Base-by-base conservation (phyloP, 2,329 filamentous ascomycete species). In the Akanthomyces muscarius region DNA sequence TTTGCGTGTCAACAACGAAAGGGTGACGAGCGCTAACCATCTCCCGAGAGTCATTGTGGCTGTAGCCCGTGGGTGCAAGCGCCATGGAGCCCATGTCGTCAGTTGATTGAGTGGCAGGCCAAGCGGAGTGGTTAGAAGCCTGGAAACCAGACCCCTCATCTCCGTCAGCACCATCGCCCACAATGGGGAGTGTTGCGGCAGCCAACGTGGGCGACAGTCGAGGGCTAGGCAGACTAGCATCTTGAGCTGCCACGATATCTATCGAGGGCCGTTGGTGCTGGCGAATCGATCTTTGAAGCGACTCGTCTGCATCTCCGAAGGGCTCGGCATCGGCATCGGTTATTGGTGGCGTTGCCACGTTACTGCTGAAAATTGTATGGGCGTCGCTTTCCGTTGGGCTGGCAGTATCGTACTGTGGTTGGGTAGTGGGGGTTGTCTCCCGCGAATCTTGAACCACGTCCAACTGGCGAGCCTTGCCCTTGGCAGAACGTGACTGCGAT, bases 191-290 rank as follows among this genome's bases (percentile, higher is more conserved):
- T 68, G 85, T 82, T 30, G 82, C 81, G 50, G 94, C 90, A 69
- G 91, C 91, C 64, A 96, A 85, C 6, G 94, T 96, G 4, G 95
- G 95, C 30, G 95, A 99, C 63, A 99, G 78, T 71, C 95, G 93
- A 41, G 95, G 95, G 74, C 95, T 99, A 59, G 95, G 95, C 65
- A 99, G 81, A 76, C 92, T 97, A 67, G 91, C 92, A 79, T 97
- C 94, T 73, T 95, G 90, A 45, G 89, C 87, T 63, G 87, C 86
- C 61, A 89, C 83, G 53, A 87, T 89, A 70, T 92, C 88, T 56
- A 93, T 81, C 54, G 77, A 78, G 28, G 84, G 80, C 36, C 82
- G 78, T 65, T 78, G 82, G 59, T 80, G 76, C 67, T 78, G 78
- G 42, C 80, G 76, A 63, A 80, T 72, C 25, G 76, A 77, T 70